Base-by-base conservation (phyloP, 768 basidiomycete genomes). In the Leucocoprinus leucothites region DNA sequence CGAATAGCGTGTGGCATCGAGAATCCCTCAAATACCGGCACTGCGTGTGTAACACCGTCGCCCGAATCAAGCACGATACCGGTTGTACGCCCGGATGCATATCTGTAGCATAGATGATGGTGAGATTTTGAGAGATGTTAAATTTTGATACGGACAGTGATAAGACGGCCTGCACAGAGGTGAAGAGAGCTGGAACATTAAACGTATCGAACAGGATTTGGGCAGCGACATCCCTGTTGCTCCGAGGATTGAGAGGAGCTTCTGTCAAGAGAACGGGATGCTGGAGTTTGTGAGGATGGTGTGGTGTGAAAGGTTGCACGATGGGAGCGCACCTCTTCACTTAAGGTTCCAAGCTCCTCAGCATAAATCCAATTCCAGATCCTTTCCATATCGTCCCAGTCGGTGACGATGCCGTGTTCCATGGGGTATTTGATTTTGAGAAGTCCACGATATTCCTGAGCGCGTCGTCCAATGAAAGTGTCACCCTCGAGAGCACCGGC, bases 311-410 rank as follows among this genome's bases (percentile, higher is more conserved):
- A 56, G 56, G 51, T 58, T 36, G 59, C 11, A 50, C 13, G n/a
- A 44, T 36, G 53, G 42, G 24, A 26, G 63, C 71, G 34, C 59
- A 96, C 96, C 85, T 98, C 96, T 77, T 98, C 97, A 66, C 93
- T 95, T 62, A 98, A 75, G 3, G 95, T 97, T 19, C 92, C 91
- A 43, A 98, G 76, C 67, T 97, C 96, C 67, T 98, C 94, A 19
- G 91, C 87, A 67, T 98, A 99, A 45, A 98, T 90, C 88, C 93
- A 95, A 61, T 82, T 89, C 97, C 97, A 99, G 80, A 99, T 98
- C 57, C 91, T 85, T 70, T 99, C 97, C 97, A 99, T 99, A 67
- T 99, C 97, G 67, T 99, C 97, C 96, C 97, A 99, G 75, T 99
- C 93, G 35, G 91, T 96, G 8, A 99, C 97, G 57, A 99, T 94